Base-by-base conservation (phyloP, 257 asterid species). In the Agastache rugosa region DNA sequence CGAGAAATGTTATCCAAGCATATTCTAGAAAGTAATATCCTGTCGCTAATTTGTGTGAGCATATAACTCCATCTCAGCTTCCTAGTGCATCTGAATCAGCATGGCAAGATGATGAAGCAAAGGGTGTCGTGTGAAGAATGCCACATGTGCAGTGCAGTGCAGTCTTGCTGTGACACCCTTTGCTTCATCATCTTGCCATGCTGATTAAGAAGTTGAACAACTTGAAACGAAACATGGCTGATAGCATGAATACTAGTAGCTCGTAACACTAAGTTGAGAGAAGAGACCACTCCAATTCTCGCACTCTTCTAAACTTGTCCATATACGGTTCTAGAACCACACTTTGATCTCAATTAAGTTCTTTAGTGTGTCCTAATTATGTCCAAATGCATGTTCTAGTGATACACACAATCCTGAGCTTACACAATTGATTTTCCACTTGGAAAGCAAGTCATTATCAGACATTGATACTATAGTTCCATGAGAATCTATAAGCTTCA, bases 341-440 rank as follows among this genome's bases (percentile, higher is more conserved):
- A 42, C 7, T 66, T 34, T 25, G 3, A 74, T 64, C 42, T n/a
- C 64, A 50, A 35, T 20, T 35, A 29, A 37, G n/a, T 55, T 44
- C 16, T 55, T 23, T 22, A 2, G 42, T 3, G n/a, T 23, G 29
- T 20, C 64, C 19, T 14, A 15, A 19, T 10, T 3, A 48, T 63
- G 48, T 63, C 56, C 10, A 62, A 34, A 55, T 35, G 55, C 45
- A 37, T 16, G 64, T 19, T 6, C 41, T 42, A 5, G 11, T 47
- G 11, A 60, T 14, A 8, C 48, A 31, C 35, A 63, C 67, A 12
- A 74, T 61, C 9, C 72, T 63, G 67, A 70, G 15, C 34, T 53
- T 63, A 27, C 61, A 63, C 31, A 50, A 53, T n/a, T 16, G 15
- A 62, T 17, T 69, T 47, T 27, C 23, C 23, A 45, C 22, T 78